phyloP scores from a whole-genome alignment of 2,329 filamentous ascomycete species.

The Epichloe coenophiala region DNA sequence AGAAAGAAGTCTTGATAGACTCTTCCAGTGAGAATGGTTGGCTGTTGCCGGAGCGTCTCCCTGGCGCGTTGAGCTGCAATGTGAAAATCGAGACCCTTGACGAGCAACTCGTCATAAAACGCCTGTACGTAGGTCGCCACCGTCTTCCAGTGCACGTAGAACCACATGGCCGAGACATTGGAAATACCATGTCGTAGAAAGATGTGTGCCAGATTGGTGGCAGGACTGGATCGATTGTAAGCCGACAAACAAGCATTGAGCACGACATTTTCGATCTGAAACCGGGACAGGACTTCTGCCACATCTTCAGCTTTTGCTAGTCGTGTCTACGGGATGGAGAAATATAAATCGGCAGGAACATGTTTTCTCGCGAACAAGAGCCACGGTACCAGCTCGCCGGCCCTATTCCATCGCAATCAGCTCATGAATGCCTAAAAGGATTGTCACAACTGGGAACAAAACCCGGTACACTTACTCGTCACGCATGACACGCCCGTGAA shows the following conservation, averaged over 20 bases:
- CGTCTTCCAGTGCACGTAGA: constrained; percentile 16
- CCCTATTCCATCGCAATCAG: constrained; percentile 4
- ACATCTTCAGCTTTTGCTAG: constrained; percentile 12
- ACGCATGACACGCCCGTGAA: constrained; percentile 14
- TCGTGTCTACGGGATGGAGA: constrained; percentile 12
- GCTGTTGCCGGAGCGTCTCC: constrained; percentile 13
- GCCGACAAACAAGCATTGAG: constrained; percentile 17
- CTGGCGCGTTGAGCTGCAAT: constrained; percentile 15
- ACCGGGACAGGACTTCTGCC: constrained; percentile 11
- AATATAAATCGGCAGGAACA: constrained; percentile 5
- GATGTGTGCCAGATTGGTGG: constrained; percentile 15
- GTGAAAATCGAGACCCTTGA: constrained; percentile 15
- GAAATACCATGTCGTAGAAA: constrained; percentile 14
- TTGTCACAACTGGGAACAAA: neutral
- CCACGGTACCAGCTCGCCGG: constrained; percentile 12
- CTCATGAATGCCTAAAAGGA: neutral
- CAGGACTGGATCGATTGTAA: constrained; percentile 13
- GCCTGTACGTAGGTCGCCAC: constrained; percentile 15
- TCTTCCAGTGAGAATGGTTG: constrained; percentile 10
- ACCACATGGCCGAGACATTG: constrained; percentile 18
- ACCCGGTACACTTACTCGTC: constrained; percentile 11
- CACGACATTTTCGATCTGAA: constrained; percentile 15
- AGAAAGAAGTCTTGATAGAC: constrained; percentile 16
- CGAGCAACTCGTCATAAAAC: constrained; percentile 15
- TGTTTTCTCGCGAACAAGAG: constrained; percentile 14